Percentiles rank a stretch among this genome's conserved stretches.
These are phyloP conservation scores for Solanum paucissectum DNA, from an alignment of 257 asterid species.

Conservation along the genomic window DNA sequence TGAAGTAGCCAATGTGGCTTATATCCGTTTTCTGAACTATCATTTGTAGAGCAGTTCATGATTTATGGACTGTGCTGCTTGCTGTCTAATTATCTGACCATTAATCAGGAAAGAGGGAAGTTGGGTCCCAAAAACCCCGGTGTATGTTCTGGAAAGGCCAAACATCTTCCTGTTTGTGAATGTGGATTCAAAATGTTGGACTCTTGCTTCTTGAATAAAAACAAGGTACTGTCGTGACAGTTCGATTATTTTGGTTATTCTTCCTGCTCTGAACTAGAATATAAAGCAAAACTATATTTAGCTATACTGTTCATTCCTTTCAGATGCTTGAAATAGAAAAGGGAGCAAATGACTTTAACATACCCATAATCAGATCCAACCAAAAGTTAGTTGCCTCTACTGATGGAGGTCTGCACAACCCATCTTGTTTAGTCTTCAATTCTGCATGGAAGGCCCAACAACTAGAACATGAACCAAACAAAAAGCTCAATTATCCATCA, in stretches of 20 bases:
- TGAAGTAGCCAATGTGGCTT: neutral
- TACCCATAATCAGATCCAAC: slow-evolving; percentile 56
- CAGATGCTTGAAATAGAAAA: slow-evolving; percentile 72
- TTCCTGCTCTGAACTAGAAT: neutral
- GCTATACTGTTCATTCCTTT: neutral
- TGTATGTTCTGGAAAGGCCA: slow-evolving; percentile 26
- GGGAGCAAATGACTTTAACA: slow-evolving; percentile 57
- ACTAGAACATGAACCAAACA: slow-evolving; percentile 8
- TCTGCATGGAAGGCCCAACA: slow-evolving; percentile 40
- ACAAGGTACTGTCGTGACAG: slow-evolving; percentile 34
- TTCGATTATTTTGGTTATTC: neutral
- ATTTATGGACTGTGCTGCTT: neutral
- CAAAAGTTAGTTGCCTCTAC: slow-evolving; percentile 56
- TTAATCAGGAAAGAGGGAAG: slow-evolving; percentile 55
- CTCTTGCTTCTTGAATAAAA: slow-evolving; percentile 53
- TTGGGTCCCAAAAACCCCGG: slow-evolving; percentile 13
- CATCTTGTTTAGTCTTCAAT: slow-evolving; percentile 63
- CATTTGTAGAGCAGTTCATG: slow-evolving; percentile 31
- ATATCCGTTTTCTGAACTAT: neutral
- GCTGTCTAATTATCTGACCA: neutral
- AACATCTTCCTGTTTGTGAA: slow-evolving; percentile 17
- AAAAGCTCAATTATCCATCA: slow-evolving; percentile 42
- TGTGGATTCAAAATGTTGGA: slow-evolving; percentile 50
- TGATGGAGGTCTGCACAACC: slow-evolving; percentile 74
- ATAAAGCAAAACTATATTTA: neutral